Evolutionary conservation across 2,329 filamentous ascomycete genomes (phyloP).

Genomic region (Fusarium praegraminearum): DNA sequence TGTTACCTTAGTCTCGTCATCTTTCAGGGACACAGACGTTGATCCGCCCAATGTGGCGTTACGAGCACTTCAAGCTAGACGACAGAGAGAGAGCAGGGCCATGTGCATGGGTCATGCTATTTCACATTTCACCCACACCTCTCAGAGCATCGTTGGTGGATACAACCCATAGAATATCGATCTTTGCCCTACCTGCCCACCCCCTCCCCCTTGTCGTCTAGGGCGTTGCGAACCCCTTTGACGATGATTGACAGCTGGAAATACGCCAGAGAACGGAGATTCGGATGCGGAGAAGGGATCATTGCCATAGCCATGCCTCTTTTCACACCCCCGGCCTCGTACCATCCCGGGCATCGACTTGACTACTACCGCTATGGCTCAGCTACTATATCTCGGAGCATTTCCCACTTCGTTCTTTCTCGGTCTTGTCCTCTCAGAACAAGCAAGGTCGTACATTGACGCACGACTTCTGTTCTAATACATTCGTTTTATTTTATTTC

Average conservation of each 20-base stretch:
- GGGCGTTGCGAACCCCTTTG: constrained; percentile 42
- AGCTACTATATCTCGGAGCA: constrained; percentile 32
- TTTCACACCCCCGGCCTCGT: constrained; percentile 18
- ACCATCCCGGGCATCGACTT: constrained; percentile 13
- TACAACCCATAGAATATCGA: constrained; percentile 32
- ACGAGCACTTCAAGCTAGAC: constrained; percentile 40
- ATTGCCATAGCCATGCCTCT: constrained; percentile 12
- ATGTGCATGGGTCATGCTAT: constrained; percentile 39
- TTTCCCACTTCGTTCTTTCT: constrained; percentile 30
- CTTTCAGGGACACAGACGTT: constrained; percentile 36
- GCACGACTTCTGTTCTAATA: constrained; percentile 35
- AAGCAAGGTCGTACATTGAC: constrained; percentile 41
- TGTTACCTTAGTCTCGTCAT: constrained; percentile 1
- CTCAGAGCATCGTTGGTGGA: constrained; percentile 11
- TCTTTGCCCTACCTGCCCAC: constrained; percentile 34
- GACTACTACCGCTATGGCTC: constrained; percentile 30
- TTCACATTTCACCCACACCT: constrained; percentile 29
- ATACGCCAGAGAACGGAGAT: constrained; percentile 29
- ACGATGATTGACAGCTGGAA: constrained; percentile 39
- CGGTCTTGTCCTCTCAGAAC: constrained; percentile 28
- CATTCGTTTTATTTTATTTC: constrained; percentile 32
- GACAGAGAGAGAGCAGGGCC: constrained; percentile 15
- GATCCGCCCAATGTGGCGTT: constrained; percentile 41
- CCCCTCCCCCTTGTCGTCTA: constrained; percentile 43
- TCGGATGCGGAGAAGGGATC: constrained; percentile 41